Percentiles rank a stretch among this genome's conserved stretches.
Evolutionary conservation across 1,284 basidiomycete genomes (phyloP).

Genomic region (Trametes versicolor): DNA sequence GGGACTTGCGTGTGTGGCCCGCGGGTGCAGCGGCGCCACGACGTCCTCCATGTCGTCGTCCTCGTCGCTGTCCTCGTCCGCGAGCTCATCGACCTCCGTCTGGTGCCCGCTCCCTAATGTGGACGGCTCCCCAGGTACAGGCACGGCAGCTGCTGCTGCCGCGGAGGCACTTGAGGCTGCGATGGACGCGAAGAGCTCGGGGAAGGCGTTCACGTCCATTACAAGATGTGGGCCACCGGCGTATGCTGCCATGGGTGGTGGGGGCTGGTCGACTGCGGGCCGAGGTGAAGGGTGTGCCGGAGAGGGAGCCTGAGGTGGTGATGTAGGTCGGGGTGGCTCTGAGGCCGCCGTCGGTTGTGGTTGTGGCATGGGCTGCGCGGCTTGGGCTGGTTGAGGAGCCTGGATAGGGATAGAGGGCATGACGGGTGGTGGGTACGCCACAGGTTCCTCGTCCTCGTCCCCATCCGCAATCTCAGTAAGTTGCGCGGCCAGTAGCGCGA

Average conservation of each 20-base stretch:
- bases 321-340: neutral
- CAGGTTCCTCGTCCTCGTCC: conserved; percentile 44
- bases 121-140: conserved; percentile 4
- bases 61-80: conserved; percentile 29
- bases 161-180: neutral
- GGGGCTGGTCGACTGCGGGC: conserved; percentile 13
- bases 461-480: conserved; percentile 64
- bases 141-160: neutral
- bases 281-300: conserved; percentile 7
- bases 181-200: conserved; percentile 24
- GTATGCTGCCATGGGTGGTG: conserved; percentile 30
- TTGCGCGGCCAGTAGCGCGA: conserved; percentile 70
- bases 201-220: conserved; percentile 31
- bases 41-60: conserved; percentile 36
- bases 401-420: neutral
- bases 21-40: conserved; percentile 26
- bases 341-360: neutral
- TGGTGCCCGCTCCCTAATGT: conserved; percentile 29
- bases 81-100: conserved; percentile 29
- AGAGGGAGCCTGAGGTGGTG: neutral
- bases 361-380: neutral
- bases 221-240: conserved; percentile 24
- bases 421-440: neutral
- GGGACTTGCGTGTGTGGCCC: neutral
- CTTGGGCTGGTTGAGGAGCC: neutral